Base-by-base conservation (phyloP, 345 rosid species). In the Eutrema heterophyllum region DNA sequence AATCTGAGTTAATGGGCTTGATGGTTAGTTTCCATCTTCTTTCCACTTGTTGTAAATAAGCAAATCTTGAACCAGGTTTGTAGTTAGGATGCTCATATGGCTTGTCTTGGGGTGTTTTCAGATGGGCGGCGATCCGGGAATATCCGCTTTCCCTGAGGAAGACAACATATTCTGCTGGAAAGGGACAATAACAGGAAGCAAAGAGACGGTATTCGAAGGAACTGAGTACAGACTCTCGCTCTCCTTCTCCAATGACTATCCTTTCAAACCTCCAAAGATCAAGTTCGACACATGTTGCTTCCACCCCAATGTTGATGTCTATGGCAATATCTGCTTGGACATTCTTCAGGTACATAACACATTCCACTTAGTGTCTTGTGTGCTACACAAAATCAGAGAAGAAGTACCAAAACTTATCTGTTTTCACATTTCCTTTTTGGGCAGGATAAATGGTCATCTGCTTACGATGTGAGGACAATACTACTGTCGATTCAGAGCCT, bases 371-470 rank as follows among this genome's bases (percentile, higher is more conserved):
- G 43, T 39, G 33, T 46, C 27, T 27, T 18, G 4, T 65, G 16
- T n/a, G 15, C 29, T 43, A 40, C 58, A 32, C 62, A 16, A 4
- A 14, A 7, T 48, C 46, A 40, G 36, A 59, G 11, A 21, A 26
- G 8, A 50, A 58, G 33, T 18, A 6, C 3, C 56, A 32, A 8
- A 62, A 44, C n/a, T 14, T 36, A 64, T 21, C 21, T 0, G 36
- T 38, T 29, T 26, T 29, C 18, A 3, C 13, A 16, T 44, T 30
- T 5, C 74, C 15, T 36, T 44, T 5, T 59, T 71, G 63, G 46
- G 60, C 59, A 94, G 99, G 97, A 92, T 74, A 88, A 95, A 79
- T 95, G 97, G 97, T 95, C 97, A 16, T 95, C 99, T 15, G 99
- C 99, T 10, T 95, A 95, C 63, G 99, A 95, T 82, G 97, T 92